phyloP scores from a whole-genome alignment of 495 filamentous ascomycete species.

The Beverwykella pulmonaria region DNA sequence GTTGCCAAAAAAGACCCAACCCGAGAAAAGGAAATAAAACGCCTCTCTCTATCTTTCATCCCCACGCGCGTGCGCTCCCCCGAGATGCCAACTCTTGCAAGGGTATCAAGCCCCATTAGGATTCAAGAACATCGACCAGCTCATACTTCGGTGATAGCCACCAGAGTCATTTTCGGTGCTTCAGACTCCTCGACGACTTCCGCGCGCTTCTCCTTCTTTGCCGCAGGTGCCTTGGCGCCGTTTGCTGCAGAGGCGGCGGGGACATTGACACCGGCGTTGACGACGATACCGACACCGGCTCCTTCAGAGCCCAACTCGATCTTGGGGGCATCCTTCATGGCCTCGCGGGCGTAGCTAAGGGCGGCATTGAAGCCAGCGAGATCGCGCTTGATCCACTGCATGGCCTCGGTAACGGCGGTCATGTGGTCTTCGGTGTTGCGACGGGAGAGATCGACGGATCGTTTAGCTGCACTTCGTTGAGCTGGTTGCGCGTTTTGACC shows the following conservation, averaged over 20 bases:
- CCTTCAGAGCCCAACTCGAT: constrained; percentile 38
- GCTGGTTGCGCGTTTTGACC: constrained; percentile 25
- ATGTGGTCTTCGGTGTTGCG: constrained; percentile 16
- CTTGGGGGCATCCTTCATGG: constrained; percentile 41
- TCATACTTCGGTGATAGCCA: constrained; percentile 42
- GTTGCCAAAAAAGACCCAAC: neutral
- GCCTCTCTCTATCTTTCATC: constrained; percentile 10
- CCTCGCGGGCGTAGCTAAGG: constrained; percentile 38
- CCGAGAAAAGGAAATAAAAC: neutral
- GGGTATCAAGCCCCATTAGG: constrained; percentile 19
- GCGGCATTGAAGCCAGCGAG: constrained; percentile 38
- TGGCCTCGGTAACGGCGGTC: constrained; percentile 23
- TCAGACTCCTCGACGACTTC: constrained; percentile 32
- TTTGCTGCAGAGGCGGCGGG: constrained; percentile 37
- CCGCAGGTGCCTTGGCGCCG: constrained; percentile 22
- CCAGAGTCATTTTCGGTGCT: constrained; percentile 38
- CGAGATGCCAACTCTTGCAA: constrained; percentile 13
- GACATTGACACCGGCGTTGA: constrained; percentile 40
- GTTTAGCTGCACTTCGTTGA: constrained; percentile 29
- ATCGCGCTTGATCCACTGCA: constrained; percentile 40
- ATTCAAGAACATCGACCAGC: neutral
- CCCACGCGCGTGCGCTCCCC: constrained; percentile 6
- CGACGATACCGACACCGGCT: constrained; percentile 38
- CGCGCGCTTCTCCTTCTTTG: constrained; percentile 8
- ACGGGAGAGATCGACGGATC: constrained; percentile 9